These are phyloP conservation scores for Mortierella antarctica DNA, from an alignment of 192 early-diverging fungal species.

Conservation along the genomic window DNA sequence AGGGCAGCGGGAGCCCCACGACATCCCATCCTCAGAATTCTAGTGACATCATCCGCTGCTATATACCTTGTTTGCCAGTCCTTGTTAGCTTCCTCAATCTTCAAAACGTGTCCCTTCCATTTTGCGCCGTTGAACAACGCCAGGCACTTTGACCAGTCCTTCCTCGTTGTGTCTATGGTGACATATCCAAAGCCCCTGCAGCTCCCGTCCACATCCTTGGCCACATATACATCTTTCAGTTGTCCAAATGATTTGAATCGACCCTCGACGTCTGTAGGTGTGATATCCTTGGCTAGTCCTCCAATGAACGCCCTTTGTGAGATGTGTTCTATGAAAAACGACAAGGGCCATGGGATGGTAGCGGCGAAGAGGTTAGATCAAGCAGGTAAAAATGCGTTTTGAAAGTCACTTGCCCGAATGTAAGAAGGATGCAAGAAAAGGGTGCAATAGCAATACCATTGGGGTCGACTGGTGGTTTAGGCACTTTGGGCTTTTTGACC, in stretches of 20 bases:
- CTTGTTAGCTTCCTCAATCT: conserved; percentile 85
- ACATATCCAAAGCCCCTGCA: conserved; percentile 83
- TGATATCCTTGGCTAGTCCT: conserved; percentile 73
- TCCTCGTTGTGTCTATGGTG: conserved; percentile 71
- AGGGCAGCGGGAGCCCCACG: neutral
- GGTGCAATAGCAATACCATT: conserved; percentile 25
- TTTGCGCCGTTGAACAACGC: conserved; percentile 79
- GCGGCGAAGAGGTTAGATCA: neutral
- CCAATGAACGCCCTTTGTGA: conserved; percentile 78
- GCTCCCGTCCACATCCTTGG: conserved; percentile 56
- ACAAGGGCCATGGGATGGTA: neutral
- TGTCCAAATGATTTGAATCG: conserved; percentile 83
- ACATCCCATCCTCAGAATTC: neutral
- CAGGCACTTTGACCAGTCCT: conserved; percentile 76
- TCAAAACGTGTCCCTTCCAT: conserved; percentile 85
- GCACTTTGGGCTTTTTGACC: conserved; percentile 42
- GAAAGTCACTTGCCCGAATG: neutral
- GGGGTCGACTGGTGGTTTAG: conserved; percentile 40
- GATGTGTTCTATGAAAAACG: conserved; percentile 21
- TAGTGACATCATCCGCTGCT: neutral
- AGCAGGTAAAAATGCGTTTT: neutral
- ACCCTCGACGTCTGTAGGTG: conserved; percentile 62
- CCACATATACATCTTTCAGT: conserved; percentile 61
- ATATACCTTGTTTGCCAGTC: conserved; percentile 66
- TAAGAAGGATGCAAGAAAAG: neutral